Evolutionary conservation across 2,329 filamentous ascomycete genomes (phyloP), one percentile per base, ranked within the genome.

Genomic region (Fragosphaeria purpurea): DNA sequence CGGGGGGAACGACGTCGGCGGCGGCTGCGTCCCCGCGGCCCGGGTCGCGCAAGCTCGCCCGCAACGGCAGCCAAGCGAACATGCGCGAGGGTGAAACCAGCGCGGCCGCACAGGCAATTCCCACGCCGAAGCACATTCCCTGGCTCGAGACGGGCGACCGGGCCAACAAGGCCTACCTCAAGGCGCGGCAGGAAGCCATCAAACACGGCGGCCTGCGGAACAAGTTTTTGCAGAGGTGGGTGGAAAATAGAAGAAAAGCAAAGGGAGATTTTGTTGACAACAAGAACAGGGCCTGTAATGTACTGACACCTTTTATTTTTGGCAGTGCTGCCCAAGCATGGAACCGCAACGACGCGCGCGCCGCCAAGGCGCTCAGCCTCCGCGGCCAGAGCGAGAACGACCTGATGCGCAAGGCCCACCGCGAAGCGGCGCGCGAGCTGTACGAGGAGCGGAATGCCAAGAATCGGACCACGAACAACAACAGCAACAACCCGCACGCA

Each of bases 301-400:
- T 22, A 22, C 22, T 22, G 22, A 22, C 22, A 22, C 22, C 22
- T 22, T 22, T 22, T 22, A n/a, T 22, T 22, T 22, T 22, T 22
- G 2, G 10, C 52, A 94, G 90, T 66, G 93, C 93, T 58, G 91
- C 91, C 7, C 91, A 97, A 75, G 93, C 93, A 30, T 98, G 93
- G 91, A 96, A 97, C 65, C 86, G 93, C 52, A 97, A 96, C 61
- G 93, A 98, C 65, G 91, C 93, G 41, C 84, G 93, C 55, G 91
- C 93, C 13, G 93, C 93, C 54, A 97, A 97, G 71, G 91, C 91
- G 35, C 78, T 97, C 46, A 95, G 88, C 61, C 79, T 97, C 44
- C 85, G 93, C 34, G 93, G 93, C 10, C 93, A 97, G 68, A 93
- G 88, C 59, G 93, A 98, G 70, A 97, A 98, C 61, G 88, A 95